Evolutionary conservation across 805 yeast genomes (phyloP), one percentile per base, ranked within the genome.

Genomic region (Trichomonascus vanleenenianus): DNA sequence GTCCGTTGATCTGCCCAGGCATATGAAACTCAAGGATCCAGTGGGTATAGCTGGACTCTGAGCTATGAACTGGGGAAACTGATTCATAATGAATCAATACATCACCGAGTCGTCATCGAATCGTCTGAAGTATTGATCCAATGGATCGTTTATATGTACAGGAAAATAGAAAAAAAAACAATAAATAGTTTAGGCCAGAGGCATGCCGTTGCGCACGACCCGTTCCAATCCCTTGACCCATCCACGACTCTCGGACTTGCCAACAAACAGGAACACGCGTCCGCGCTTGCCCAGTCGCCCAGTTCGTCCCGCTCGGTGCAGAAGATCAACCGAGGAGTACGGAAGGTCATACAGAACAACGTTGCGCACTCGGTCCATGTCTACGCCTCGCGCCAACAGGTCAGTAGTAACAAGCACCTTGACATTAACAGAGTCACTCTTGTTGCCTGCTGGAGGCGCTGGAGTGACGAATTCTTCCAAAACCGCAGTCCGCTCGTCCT

Each of bases 251-350:
- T 78, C 83, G 37, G 61, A 63, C 50, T 80, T 79, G 50, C 81
- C 83, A 22, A 83, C 81, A 43, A 91, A 77, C 57, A 93, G 68
- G 51, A 87, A 82, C 1, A 86, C 96, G 50, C 96, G 74, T 11
- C 98, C 98, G 32, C 83, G 73, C 57, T 83, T 87, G 39, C 83
- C 85, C 84, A 89, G 81, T 61, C 98, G 70, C 2, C 96, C 97
- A 0, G 97, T 91, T 65, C 98, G 76, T 1, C 98, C 98, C 1
- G 86, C 83, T 50, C 98, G 71, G 61, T 91, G 97, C 16, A 91
- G 79, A 49, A 91, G 69, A 63, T 91, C 97, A 15, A 86, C 81
- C 0, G 96, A 77, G 12, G 83, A 81, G 44, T 75, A 74, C 4
- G 98, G 98, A 39, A 88, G 77, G 59, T 91, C 97, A 67, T 81